Evolutionary conservation across 768 basidiomycete genomes (phyloP).

Genomic region (Lactifluus subvellereus): DNA sequence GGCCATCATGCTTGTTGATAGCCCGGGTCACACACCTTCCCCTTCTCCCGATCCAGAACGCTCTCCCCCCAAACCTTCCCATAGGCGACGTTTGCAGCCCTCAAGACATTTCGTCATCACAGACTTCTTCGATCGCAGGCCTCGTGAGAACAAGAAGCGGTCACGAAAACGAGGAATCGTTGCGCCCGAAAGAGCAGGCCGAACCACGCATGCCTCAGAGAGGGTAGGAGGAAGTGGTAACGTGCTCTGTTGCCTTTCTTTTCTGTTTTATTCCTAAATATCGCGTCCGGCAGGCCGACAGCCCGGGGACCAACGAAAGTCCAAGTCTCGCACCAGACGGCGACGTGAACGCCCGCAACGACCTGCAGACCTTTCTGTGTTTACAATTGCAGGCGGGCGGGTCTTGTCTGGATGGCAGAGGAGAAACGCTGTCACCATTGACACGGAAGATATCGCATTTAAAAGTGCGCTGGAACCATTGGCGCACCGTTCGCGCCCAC

Average conservation of each 20-base stretch:
- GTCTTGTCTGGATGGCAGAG: slow-evolving; percentile 37
- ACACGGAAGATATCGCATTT: slow-evolving; percentile 37
- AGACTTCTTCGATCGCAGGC: slow-evolving; percentile 2
- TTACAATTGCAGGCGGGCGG: slow-evolving; percentile 35
- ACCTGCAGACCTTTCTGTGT: slow-evolving; percentile 35
- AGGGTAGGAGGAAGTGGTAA: background rate
- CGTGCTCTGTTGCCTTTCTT: background rate
- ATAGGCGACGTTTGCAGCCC: slow-evolving; percentile 3
- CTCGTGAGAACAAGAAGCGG: background rate
- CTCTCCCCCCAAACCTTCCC: background rate
- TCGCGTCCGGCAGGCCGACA: background rate
- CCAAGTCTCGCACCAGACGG: background rate
- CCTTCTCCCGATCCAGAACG: background rate
- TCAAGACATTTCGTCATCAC: slow-evolving; percentile 13
- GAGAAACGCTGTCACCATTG: slow-evolving; percentile 35
- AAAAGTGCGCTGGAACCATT: slow-evolving; percentile 22
- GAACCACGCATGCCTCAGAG: background rate
- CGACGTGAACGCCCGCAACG: slow-evolving; percentile 24
- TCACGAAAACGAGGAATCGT: background rate
- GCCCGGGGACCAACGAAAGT: background rate
- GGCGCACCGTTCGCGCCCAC: background rate
- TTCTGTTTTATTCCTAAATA: background rate
- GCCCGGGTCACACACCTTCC: background rate
- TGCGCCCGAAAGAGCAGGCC: background rate
- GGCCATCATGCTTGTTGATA: slow-evolving; percentile 8